Base-by-base conservation (phyloP, 1,284 basidiomycete genomes). In the Naganishia sp. region DNA sequence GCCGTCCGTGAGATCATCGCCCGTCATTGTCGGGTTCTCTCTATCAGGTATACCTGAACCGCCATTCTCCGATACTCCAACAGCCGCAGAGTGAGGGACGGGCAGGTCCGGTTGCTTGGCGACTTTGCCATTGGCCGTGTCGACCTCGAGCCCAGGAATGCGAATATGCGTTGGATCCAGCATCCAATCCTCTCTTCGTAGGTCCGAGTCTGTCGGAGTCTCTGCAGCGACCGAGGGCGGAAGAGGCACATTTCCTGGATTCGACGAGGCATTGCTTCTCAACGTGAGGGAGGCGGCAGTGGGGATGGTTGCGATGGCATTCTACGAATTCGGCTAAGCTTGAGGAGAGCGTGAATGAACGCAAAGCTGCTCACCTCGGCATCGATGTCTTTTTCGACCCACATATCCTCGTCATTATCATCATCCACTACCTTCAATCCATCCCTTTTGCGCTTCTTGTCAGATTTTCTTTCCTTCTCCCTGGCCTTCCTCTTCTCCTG, bases 361-460 rank as follows among this genome's bases (percentile, higher is more conserved):
- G 53, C 53, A 17, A 18, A 17, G 10, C 39, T 42, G 23, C 58
- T 73, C 73, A 90, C 90, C 72, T 87, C 87, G 80, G 87, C 86
- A 73, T 88, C 87, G 52, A 92, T 86, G 71, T 90, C 89, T 82
- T 91, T 92, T 80, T 93, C 90, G 43, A 89, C 84, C 91, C 92
- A 93, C 82, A 90, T 85, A 61, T 86, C 87, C 70, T 87, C 87
- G 71, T 84, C 81, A 41, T 83, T 82, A 73, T 89, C 86, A 66
- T 89, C 88, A 71, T 88, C 88, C 1, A 87, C 84, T 31, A 88
- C 84, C 18, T 71, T 67, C n/a, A 76, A 49, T 0, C 71, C 72
- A 15, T 53, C 35, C 32, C 41, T 32, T 60, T 49, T 68, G 64
- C 45, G 56, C 52, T 54, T 31, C 50, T 53, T 69, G 55, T 66